Evolutionary conservation across 2,329 filamentous ascomycete species (phyloP).

Genomic region (Exserohilum rostratum): DNA sequence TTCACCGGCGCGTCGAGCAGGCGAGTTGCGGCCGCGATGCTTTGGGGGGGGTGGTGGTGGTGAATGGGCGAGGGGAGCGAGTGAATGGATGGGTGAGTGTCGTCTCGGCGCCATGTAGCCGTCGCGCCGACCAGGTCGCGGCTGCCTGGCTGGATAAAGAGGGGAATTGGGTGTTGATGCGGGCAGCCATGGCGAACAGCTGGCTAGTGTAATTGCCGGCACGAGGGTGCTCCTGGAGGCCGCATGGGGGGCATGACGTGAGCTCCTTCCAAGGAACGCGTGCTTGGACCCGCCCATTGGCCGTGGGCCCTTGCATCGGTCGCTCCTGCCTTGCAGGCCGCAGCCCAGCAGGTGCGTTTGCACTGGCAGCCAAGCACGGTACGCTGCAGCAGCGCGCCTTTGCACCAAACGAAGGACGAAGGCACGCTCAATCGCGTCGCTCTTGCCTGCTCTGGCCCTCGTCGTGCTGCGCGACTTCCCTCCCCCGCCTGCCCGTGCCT

Average conservation of each 20-base stretch:
- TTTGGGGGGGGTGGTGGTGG: not conserved
- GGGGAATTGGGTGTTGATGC: conserved; percentile 8
- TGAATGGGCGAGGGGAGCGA: not conserved
- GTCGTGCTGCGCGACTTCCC: too few species aligned
- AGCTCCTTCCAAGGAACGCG: conserved; percentile 27
- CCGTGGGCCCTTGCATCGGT: conserved; percentile 23
- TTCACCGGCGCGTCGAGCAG: conserved; percentile 24
- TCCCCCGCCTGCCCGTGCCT: not conserved
- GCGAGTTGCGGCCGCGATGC: not conserved
- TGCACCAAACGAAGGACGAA: not conserved
- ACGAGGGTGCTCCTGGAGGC: conserved; percentile 25
- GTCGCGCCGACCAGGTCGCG: not conserved
- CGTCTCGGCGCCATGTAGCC: too few species aligned
- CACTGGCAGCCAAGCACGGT: conserved; percentile 19
- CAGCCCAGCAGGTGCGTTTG: conserved; percentile 4
- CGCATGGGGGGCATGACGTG: conserved; percentile 23
- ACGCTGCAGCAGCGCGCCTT: conserved; percentile 8
- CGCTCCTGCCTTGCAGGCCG: conserved; percentile 35
- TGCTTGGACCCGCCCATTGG: conserved; percentile 28
- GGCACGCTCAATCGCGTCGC: not conserved
- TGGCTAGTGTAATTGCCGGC: conserved; percentile 27
- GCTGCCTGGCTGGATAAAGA: not conserved
- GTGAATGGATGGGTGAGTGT: too few species aligned
- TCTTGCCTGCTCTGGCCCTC: not conserved
- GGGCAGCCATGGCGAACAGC: conserved; percentile 22